Percentiles rank a stretch among this genome's conserved stretches.
These are phyloP conservation scores for Phaffomyces antillensis DNA, from an alignment of 805 yeast species.

Conservation along the genomic window DNA sequence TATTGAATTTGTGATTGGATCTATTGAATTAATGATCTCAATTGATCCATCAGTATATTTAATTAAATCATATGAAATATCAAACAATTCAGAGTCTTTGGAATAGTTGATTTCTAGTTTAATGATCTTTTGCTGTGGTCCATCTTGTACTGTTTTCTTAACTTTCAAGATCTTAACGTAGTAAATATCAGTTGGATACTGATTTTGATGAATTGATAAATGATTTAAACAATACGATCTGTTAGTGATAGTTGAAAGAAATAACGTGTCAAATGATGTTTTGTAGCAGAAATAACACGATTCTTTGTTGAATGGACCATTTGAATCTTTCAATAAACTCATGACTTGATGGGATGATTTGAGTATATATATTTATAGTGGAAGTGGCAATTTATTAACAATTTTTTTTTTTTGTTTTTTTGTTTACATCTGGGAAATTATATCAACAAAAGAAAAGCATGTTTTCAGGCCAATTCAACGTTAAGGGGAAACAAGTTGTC, in stretches of 20 bases:
- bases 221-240: slow-evolving; percentile 65
- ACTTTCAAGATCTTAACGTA: slow-evolving; percentile 54
- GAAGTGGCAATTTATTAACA: background rate
- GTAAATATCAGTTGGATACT: slow-evolving; percentile 40
- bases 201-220: slow-evolving; percentile 47
- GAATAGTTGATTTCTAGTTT: slow-evolving; percentile 64
- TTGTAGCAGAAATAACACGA: slow-evolving; percentile 87
- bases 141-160: slow-evolving; percentile 27
- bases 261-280: slow-evolving; percentile 61
- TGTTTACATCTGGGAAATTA: background rate
- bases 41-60: slow-evolving; percentile 12
- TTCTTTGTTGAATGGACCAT: slow-evolving; percentile 57
- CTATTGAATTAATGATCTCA: slow-evolving; percentile 19
- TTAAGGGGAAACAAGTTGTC: slow-evolving; percentile 44
- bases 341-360: no score
- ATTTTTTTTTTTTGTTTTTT: background rate
- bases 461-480: slow-evolving; percentile 15
- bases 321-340: slow-evolving; percentile 2
- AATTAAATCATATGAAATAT: slow-evolving; percentile 15
- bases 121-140: slow-evolving; percentile 36
- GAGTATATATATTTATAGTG: no score
- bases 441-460: background rate
- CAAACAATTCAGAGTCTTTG: slow-evolving; percentile 56
- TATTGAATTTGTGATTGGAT: slow-evolving; percentile 7
- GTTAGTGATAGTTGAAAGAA: slow-evolving; percentile 68